These are phyloP conservation scores for Eucalyptus camaldulensis DNA, from an alignment of 345 rosid species.

Conservation along the genomic window DNA sequence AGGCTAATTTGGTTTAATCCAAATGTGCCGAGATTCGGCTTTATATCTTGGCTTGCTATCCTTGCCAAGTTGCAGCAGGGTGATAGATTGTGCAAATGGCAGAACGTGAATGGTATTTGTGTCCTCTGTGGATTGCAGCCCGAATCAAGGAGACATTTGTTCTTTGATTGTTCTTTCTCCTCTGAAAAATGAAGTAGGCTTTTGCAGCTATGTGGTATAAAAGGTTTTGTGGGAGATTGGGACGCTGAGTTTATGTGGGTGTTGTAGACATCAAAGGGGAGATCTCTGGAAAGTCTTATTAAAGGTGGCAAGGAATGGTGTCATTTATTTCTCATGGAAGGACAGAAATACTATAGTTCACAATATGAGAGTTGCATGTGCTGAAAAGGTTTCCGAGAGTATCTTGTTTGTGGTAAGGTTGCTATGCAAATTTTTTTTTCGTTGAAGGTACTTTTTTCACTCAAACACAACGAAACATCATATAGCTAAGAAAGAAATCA, in stretches of 20 bases:
- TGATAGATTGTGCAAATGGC: too few species aligned
- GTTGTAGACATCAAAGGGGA: not conserved
- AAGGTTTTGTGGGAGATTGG: not conserved
- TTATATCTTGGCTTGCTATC: too few species aligned
- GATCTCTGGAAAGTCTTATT: not conserved
- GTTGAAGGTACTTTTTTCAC: too few species aligned
- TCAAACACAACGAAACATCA: accelerated
- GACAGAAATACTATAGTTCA: not conserved
- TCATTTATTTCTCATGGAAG: not conserved
- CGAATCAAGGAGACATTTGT: too few species aligned
- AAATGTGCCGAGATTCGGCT: accelerated
- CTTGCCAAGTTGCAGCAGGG: too few species aligned
- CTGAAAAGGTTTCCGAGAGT: not conserved
- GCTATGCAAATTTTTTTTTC: accelerated
- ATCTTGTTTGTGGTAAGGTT: not conserved
- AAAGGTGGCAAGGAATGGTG: not conserved
- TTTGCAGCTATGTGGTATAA: not conserved
- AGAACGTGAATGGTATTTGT: too few species aligned
- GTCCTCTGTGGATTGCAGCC: not conserved
- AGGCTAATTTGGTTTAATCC: too few species aligned
- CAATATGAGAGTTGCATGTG: too few species aligned
- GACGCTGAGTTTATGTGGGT: not conserved
- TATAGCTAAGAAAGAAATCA: too few species aligned
- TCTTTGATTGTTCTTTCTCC: too few species aligned
- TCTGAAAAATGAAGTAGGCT: too few species aligned